Percentiles rank a stretch among this genome's conserved stretches.
These are phyloP conservation scores for Trametes pubescens DNA, from an alignment of 1,284 basidiomycete species.

Conservation along the genomic window DNA sequence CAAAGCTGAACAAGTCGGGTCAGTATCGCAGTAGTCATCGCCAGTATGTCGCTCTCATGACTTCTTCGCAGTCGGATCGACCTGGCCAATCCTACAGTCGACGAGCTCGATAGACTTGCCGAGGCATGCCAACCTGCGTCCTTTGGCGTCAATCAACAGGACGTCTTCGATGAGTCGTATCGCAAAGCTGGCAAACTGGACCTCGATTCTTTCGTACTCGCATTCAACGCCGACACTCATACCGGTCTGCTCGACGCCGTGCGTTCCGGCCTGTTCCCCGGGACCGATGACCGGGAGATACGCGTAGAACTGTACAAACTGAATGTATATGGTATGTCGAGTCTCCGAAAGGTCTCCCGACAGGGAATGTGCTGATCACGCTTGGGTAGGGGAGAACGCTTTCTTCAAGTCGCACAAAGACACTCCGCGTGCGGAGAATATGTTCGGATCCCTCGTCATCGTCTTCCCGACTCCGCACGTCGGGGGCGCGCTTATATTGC, in stretches of 20 bases:
- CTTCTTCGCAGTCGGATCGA: conserved; percentile 3
- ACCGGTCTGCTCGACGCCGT: conserved; percentile 26
- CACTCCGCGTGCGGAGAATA: conserved; percentile 47
- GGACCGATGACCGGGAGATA: conserved; percentile 24
- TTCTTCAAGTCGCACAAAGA: conserved; percentile 54
- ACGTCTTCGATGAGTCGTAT: conserved; percentile 38
- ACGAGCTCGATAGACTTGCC: conserved; percentile 21
- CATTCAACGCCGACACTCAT: conserved; percentile 26
- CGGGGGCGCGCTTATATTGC: conserved; percentile 48
- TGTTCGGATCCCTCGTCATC: conserved; percentile 56
- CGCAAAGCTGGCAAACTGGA: conserved; percentile 40
- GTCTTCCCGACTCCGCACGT: conserved; percentile 49
- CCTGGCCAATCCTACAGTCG: conserved; percentile 2
- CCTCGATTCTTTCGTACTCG: conserved; percentile 29
- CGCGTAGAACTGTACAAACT: conserved; percentile 41
- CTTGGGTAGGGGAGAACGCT: neutral
- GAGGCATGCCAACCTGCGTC: conserved; percentile 36
- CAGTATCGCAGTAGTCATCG: neutral
- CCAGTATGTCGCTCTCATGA: neutral
- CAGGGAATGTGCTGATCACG: conserved; percentile 20
- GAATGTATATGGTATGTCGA: conserved; percentile 38
- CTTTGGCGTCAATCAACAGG: conserved; percentile 34
- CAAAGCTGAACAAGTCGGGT: conserved; percentile 11
- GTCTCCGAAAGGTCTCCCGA: neutral
- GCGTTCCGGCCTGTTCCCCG: conserved; percentile 29